Conservation (phyloP, 106 monocot genomes). For the Dendrobium huoshanense region DNA sequence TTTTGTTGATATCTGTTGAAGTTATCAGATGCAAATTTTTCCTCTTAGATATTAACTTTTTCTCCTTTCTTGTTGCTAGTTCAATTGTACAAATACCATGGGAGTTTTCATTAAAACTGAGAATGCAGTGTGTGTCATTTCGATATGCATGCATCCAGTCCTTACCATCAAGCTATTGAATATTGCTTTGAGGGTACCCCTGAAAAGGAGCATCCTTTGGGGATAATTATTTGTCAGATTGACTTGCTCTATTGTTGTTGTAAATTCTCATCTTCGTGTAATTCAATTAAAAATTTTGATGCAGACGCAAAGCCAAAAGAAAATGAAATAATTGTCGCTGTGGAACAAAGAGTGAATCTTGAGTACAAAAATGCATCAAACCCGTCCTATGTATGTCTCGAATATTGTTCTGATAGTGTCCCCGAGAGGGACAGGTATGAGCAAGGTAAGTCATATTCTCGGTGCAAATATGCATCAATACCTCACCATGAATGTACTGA, state of each 20-base stretch:
- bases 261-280: not conserved
- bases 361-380: constrained; percentile 1
- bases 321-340: not conserved
- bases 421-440: too few species aligned
- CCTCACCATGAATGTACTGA: not conserved
- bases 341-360: not conserved
- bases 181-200: not conserved
- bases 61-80: not conserved
- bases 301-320: not conserved
- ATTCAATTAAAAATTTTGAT: not conserved
- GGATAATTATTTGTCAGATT: too few species aligned
- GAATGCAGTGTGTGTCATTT: not conserved
- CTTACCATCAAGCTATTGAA: not conserved
- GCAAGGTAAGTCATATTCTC: not conserved
- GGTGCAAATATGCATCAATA: not conserved
- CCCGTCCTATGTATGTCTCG: too few species aligned
- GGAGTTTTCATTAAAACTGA: not conserved
- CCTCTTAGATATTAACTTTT: too few species aligned
- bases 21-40: too few species aligned
- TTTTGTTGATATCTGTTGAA: too few species aligned
- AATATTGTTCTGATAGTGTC: too few species aligned
- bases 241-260: too few species aligned
- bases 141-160: too few species aligned
- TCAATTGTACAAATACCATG: not conserved
- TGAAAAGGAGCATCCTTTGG: not conserved